Conservation (phyloP, 2,329 filamentous ascomycete genomes). For the Ophidiomyces ophidiicola region DNA sequence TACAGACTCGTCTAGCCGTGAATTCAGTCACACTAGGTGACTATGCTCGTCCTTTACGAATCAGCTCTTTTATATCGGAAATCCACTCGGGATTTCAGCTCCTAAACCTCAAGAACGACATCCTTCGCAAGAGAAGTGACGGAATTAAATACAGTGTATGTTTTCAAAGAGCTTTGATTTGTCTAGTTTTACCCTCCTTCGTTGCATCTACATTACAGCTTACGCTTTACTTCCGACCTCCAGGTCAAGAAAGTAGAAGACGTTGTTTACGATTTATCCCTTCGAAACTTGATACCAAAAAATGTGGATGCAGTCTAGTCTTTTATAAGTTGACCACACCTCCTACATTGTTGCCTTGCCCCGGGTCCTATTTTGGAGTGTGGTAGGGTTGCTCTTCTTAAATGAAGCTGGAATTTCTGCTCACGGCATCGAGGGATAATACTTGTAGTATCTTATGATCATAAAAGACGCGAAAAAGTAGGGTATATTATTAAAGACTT, state of each 20-base stretch:
- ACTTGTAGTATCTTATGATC: too few relatives aligned
- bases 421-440: too few relatives aligned
- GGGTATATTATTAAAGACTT: too few relatives aligned
- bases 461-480: background rate
- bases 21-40: constrained; percentile 91
- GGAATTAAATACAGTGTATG: constrained; percentile 77
- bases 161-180: background rate
- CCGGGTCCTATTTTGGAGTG: too few relatives aligned
- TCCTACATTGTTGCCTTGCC: too few relatives aligned
- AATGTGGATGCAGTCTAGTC: constrained; percentile 7
- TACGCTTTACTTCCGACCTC: constrained; percentile 10
- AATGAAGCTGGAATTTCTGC: too few relatives aligned
- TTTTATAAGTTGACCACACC: background rate
- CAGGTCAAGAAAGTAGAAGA: constrained; percentile 94
- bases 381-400: too few relatives aligned
- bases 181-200: background rate
- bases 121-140: constrained; percentile 73
- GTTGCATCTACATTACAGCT: background rate
- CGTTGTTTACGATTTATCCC: constrained; percentile 86
- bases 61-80: constrained; percentile 88
- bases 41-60: constrained; percentile 70
- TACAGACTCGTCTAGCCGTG: constrained; percentile 66
- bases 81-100: constrained; percentile 93
- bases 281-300: constrained; percentile 65
- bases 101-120: constrained; percentile 94